Base-by-base conservation (phyloP, 2,329 filamentous ascomycete species). In the Rhynchosporium graminicola region DNA sequence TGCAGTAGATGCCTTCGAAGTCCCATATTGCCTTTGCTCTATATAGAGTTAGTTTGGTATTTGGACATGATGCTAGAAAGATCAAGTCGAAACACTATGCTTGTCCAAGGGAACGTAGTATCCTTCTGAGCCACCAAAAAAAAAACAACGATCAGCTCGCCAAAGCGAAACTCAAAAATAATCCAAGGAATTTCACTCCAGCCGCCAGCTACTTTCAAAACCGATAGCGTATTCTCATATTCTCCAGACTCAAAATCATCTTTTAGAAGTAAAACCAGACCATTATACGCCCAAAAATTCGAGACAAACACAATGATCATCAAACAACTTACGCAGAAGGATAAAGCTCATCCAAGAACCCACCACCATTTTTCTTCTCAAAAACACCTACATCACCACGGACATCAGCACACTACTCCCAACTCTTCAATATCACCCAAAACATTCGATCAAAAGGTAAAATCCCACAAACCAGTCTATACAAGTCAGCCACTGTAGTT, bases 281-380 rank as follows among this genome's bases (percentile, higher is more conserved):
- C 20, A 20, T 20, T 20, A 20, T 20, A 43, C 3, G 42, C n/a
- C 40, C 40, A 43, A 43, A 43, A 8, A n/a, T 13, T 40, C 20
- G 20, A 43, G 3, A 10, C 15, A 15, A 43, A 26, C 26, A 47
- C 47, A 47, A 10, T 20, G n/a, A 29, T 12, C 3, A 45, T 50
- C 15, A 8, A 46, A 43, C n/a, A 28, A 72, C 84, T 67, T 79
- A 92, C 86, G 93, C 87, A 33, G 91, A 85, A 0, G 92, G 92
- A 70, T 96, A 97, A 33, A 92, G 82, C 73, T 96, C 91, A 67
- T 97, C 91, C 12, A 97, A 77, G 68, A 97, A 97, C 0, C 93
- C 92, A 8, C 93, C 93, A 5, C 93, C 93, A 70, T 97, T 97
- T 15, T 87, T 78, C 67, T 85, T 87, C 59, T 88, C 82, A 71